Conservation (phyloP, 495 filamentous ascomycete genomes). For the Penicillium subrubescens region DNA sequence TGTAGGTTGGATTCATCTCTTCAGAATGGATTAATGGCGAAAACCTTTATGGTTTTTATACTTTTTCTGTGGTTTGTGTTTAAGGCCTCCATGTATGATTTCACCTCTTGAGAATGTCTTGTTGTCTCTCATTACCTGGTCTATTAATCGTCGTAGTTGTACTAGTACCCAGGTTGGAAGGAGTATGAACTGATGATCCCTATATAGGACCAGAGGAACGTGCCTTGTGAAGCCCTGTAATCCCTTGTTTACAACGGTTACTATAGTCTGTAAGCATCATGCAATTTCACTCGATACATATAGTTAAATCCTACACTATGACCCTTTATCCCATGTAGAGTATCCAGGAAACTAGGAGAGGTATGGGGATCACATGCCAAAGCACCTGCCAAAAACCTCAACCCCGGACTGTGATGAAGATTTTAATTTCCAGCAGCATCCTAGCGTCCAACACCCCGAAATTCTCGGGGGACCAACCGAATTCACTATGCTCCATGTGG, state of each 20-base stretch:
- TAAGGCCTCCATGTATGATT: not conserved
- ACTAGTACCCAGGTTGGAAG: not conserved
- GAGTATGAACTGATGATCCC: not conserved
- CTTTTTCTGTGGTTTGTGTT: slow-evolving; percentile 1
- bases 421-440: not conserved
- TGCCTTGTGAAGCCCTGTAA: not conserved
- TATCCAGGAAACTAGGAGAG: not conserved
- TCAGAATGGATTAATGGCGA: slow-evolving; percentile 48
- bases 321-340: not conserved
- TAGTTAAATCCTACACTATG: not conserved
- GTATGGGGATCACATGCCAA: slow-evolving; percentile 1
- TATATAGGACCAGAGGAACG: not conserved
- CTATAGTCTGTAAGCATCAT: too few species aligned
- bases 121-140: not conserved
- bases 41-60: slow-evolving; percentile 26
- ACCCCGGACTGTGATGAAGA: not conserved
- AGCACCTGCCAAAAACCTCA: not conserved
- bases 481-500: not conserved
- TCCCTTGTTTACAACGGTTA: not conserved
- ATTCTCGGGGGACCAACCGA: not conserved
- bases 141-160: not conserved
- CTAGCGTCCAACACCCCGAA: slow-evolving; percentile 2
- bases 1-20: slow-evolving; percentile 49
- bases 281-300: too few species aligned
- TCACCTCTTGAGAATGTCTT: not conserved